Percentiles rank a stretch among this genome's conserved stretches.
Evolutionary conservation across 495 filamentous ascomycete genomes (phyloP).

Genomic region (Rhypophila decipiens): DNA sequence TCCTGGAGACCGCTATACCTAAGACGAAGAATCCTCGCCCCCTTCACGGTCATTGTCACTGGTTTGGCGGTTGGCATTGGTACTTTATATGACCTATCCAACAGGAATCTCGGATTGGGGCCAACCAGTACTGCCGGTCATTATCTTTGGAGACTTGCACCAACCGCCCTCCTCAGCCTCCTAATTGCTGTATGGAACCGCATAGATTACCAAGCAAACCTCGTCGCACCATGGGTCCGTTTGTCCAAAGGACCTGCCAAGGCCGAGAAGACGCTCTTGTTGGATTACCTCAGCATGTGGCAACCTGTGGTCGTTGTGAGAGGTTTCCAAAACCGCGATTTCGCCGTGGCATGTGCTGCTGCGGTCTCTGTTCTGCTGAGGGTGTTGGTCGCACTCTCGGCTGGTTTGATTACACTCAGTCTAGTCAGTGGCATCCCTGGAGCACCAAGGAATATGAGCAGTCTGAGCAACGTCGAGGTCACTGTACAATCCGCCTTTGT

Average conservation of each 20-base stretch:
- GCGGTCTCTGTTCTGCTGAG: constrained; percentile 12
- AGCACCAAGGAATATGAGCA: no score
- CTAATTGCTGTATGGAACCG: constrained; percentile 20
- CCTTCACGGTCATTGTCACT: constrained; percentile 10
- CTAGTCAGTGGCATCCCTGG: constrained; percentile 3
- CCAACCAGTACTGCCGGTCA: constrained; percentile 2
- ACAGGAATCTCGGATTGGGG: constrained; percentile 7
- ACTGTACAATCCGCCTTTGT: constrained; percentile 7
- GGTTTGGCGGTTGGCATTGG: constrained; percentile 9
- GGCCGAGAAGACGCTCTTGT: constrained; percentile 14
- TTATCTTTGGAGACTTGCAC: constrained; percentile 26
- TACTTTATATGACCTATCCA: constrained; percentile 9
- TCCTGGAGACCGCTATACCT: constrained; percentile 22
- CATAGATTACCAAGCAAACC: constrained; percentile 23
- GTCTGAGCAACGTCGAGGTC: neutral
- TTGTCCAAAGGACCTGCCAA: constrained; percentile 7
- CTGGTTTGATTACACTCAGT: constrained; percentile 12
- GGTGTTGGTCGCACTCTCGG: constrained; percentile 15
- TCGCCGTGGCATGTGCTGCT: constrained; percentile 10
- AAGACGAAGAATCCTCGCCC: constrained; percentile 13
- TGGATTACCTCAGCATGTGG: constrained; percentile 21
- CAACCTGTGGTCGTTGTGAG: constrained; percentile 5
- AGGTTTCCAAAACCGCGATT: constrained; percentile 14
- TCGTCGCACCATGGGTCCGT: constrained; percentile 23
- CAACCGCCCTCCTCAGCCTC: constrained; percentile 19